A percentile compares a stretch with the other conserved stretches of the same genome.
Conservation (phyloP, 108 stramenopile species). For the Nitzschia inconspicua region DNA sequence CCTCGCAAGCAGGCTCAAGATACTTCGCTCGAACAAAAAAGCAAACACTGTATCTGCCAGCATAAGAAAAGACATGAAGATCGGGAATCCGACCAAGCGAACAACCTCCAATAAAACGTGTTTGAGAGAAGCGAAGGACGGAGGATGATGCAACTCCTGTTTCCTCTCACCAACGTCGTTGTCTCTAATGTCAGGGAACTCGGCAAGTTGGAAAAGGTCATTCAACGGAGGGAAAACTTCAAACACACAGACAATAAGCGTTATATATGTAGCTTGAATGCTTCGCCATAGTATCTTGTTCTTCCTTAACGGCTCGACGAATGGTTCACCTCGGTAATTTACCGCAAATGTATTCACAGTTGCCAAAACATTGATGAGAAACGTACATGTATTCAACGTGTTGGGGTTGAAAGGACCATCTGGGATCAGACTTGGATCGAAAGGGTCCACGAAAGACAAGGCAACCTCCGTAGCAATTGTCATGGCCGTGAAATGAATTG, state of each 20-base stretch:
- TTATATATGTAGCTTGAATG: constrained; percentile 58
- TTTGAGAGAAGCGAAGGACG: background rate
- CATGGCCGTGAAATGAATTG: constrained; percentile 72
- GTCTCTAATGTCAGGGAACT: constrained; percentile 43
- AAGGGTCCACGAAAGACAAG: constrained; percentile 70
- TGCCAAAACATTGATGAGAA: constrained; percentile 78
- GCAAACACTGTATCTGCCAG: constrained; percentile 50
- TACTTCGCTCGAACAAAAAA: constrained; percentile 28
- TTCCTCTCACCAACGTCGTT: constrained; percentile 1
- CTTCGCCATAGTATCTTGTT: constrained; percentile 75
- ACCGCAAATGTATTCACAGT: constrained; percentile 94
- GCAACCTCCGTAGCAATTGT: constrained; percentile 53
- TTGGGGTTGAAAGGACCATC: constrained; percentile 96
- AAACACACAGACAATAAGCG: constrained; percentile 56
- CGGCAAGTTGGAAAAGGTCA: constrained; percentile 72
- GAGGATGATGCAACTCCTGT: no score
- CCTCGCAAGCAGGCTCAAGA: no score
- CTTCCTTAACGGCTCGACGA: constrained; percentile 80
- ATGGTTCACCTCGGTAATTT: constrained; percentile 95
- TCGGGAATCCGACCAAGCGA: constrained; percentile 53
- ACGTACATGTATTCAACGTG: constrained; percentile 89
- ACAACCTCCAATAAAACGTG: constrained; percentile 29
- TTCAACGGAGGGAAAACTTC: constrained; percentile 81
- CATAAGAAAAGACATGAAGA: constrained; percentile 55
- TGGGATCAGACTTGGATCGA: constrained; percentile 77